Conservation (phyloP, 2,329 filamentous ascomycete genomes). For the Ascochyta lentis region DNA sequence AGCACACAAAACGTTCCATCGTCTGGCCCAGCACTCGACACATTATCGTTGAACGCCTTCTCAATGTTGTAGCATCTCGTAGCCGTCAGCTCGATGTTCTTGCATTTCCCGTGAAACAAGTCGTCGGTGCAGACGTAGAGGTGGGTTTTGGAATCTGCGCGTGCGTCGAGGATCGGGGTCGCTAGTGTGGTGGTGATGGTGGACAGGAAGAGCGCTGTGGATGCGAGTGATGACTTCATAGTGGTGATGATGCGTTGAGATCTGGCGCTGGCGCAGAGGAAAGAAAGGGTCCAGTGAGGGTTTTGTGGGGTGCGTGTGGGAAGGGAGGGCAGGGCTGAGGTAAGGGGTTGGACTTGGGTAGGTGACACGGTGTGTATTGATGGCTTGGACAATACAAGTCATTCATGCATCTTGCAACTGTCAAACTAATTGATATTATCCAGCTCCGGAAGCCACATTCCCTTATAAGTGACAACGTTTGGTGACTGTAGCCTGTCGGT, state of each 20-base stretch:
- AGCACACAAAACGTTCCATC: slow-evolving; percentile 31
- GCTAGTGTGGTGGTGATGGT: not conserved
- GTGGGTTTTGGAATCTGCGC: slow-evolving; percentile 17
- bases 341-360: slow-evolving; percentile 4
- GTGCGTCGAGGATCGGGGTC: not conserved
- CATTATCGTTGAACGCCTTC: slow-evolving; percentile 18
- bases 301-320: not conserved
- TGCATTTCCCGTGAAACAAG: slow-evolving; percentile 25
- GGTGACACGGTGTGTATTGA: slow-evolving; percentile 1
- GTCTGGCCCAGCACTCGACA: slow-evolving; percentile 30
- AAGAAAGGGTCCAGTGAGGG: not conserved
- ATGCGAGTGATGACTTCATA: not conserved
- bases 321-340: not conserved
- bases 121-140: slow-evolving; percentile 28
- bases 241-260: not conserved
- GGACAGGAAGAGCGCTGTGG: not conserved
- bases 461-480: too few relatives aligned
- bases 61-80: slow-evolving; percentile 16
- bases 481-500: too few relatives aligned
- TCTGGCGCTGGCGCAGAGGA: not conserved
- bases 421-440: not conserved
- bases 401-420: not conserved
- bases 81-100: slow-evolving; percentile 21
- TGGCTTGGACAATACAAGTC: not conserved
- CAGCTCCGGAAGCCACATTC: too few relatives aligned